A percentile compares a stretch with the other conserved stretches of the same genome.
These are phyloP conservation scores for Chaetomium sp. DNA, from an alignment of 2,329 filamentous ascomycete genomes.

Conservation along the genomic window DNA sequence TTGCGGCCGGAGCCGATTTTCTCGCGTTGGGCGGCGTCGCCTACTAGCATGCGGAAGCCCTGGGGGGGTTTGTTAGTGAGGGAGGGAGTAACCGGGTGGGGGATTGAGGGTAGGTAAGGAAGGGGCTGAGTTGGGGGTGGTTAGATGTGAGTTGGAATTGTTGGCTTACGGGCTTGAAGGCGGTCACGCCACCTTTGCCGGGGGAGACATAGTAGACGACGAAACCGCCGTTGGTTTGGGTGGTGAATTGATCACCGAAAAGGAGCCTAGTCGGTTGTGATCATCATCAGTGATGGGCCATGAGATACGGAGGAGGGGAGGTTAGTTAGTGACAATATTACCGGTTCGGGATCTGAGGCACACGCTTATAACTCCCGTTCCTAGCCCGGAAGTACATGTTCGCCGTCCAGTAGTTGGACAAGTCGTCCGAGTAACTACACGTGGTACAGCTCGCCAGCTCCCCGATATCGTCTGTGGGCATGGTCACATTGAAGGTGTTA, in stretches of 20 bases:
- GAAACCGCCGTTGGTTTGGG: constrained; percentile 35
- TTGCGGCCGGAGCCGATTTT: constrained; percentile 24
- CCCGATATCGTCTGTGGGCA: constrained; percentile 31
- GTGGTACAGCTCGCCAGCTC: constrained; percentile 36
- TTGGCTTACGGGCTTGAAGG: constrained; percentile 36
- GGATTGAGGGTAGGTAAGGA: too few relatives aligned
- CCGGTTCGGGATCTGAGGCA: constrained; percentile 26
- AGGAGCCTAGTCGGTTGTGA: constrained; percentile 25
- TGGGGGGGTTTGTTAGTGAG: constrained; percentile 26
- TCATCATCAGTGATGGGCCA: neutral
- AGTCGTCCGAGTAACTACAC: constrained; percentile 32
- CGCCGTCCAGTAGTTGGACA: constrained; percentile 31
- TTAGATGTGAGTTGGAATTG: constrained; percentile 38
- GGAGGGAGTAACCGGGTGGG: too few relatives aligned
- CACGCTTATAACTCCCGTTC: constrained; percentile 32
- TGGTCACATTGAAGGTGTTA: constrained; percentile 39
- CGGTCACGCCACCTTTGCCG: constrained; percentile 36
- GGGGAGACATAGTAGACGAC: constrained; percentile 40
- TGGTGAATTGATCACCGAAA: constrained; percentile 36
- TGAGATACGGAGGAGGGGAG: neutral
- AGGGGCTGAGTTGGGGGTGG: constrained; percentile 19
- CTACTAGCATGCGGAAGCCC: constrained; percentile 27
- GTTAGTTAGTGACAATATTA: constrained; percentile 6
- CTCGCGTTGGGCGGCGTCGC: constrained; percentile 31
- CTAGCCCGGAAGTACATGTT: constrained; percentile 30